Evolutionary conservation across 805 yeast species (phyloP), one percentile per base, ranked within the genome.

Genomic region (Barnettozyma botsteinii): DNA sequence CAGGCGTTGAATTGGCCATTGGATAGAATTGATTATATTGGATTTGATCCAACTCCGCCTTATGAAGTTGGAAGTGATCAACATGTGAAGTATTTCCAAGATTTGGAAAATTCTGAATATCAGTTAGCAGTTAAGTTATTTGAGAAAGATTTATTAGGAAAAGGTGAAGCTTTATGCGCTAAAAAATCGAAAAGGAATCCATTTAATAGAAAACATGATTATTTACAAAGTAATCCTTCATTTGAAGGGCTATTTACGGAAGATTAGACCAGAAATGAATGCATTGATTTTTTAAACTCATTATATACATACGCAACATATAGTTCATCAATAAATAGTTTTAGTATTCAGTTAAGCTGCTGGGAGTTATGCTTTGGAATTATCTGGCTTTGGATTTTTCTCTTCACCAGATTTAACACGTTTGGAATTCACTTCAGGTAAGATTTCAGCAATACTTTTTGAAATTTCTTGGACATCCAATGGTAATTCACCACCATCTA

Each of bases 111-210:
- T 9, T 59, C 73, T 38, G 93, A 84, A 53, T 52, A 63, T 31
- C 63, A 63, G 27, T 63, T 66, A 60, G 89, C 88, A 0, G 65
- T 76, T 5, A 49, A 57, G n/a, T 62, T 64, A 23, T 84, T 83
- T 50, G 64, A 59, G 22, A 42, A 52, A 7, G 86, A 81, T 56
- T 76, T 77, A 61, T 75, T 72, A 51, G 89, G 86, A 0, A 58
- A 65, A n/a, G 62, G 58, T 21, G 60, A 57, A 0, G 66, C 70
- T 0, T 61, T 78, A 35, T 39, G 61, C 4, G 55, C 49, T 5
- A 84, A 84, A 57, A 81, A 73, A 51, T 12, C 32, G 2, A 46
- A 55, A 1, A 66, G 93, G 44, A 79, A 84, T 52, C 87, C 87
- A 2, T 79, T 68, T 51, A 57, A 61, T 6, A 60, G 71, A 38